These are phyloP conservation scores for Reticulascus tulasneorum DNA, from an alignment of 2,329 filamentous ascomycete genomes.

Conservation along the genomic window DNA sequence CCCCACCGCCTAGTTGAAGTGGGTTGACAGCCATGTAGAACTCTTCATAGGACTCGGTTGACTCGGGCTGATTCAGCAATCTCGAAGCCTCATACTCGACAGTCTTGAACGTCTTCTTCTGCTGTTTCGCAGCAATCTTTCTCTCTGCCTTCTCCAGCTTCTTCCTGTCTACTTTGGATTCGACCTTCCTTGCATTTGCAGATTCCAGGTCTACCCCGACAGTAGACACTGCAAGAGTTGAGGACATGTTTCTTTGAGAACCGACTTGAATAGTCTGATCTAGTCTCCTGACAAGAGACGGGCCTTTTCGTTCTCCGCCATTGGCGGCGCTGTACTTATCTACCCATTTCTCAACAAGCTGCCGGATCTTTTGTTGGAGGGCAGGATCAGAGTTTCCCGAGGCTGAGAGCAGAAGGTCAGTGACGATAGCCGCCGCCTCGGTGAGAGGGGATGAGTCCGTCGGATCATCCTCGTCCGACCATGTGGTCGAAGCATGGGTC, in stretches of 20 bases:
- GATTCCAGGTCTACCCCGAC: conserved; percentile 89
- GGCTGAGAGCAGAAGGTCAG: conserved; percentile 88
- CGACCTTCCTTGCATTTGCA: conserved; percentile 86
- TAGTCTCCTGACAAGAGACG: conserved; percentile 75
- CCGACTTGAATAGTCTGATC: conserved; percentile 95
- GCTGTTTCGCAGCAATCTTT: conserved; percentile 97
- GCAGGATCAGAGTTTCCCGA: conserved; percentile 73
- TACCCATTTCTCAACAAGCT: conserved; percentile 87
- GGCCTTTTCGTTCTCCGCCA: conserved; percentile 67
- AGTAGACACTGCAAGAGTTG: conserved; percentile 82
- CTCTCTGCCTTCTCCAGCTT: conserved; percentile 98
- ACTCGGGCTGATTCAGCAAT: conserved; percentile 77
- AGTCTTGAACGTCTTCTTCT: conserved; percentile 96
- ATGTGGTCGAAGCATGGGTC: conserved; percentile 84
- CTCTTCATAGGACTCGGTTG: conserved; percentile 91
- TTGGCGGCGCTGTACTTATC: conserved; percentile 72
- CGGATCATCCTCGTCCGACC: conserved; percentile 68
- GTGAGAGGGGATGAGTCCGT: conserved; percentile 70
- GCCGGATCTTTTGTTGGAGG: conserved; percentile 73
- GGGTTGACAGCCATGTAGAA: conserved; percentile 99
- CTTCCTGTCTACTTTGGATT: conserved; percentile 96
- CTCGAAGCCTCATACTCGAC: conserved; percentile 96
- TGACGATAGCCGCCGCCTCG: conserved; percentile 80
- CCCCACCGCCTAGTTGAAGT: conserved; percentile 72
- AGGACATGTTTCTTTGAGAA: conserved; percentile 91